Evolutionary conservation across 345 rosid species (phyloP), one percentile per base, ranked within the genome.

Genomic region (Carallia brachiata): DNA sequence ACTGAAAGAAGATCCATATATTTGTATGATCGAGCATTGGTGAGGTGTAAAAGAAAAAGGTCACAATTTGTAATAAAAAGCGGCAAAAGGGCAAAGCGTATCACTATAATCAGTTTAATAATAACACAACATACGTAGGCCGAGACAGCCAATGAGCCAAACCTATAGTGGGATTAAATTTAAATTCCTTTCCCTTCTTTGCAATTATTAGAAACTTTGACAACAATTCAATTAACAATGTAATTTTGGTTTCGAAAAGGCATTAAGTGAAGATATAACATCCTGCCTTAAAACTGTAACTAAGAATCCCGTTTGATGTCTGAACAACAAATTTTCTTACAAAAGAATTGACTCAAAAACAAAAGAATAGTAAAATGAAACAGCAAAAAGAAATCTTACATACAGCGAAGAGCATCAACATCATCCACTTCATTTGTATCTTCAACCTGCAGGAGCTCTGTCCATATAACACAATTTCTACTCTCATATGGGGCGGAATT

Each of bases 301-400:
- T 83, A 69, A 69, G 68, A 61, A 60, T 62, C 66, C 40, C 76
- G 79, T 74, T 76, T 67, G 55, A 65, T 39, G 68, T 73, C 75
- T 78, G 28, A 68, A 47, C 66, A 10, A 71, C 61, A 76, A 63
- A 52, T 74, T 70, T 77, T 73, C 87, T 76, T 81, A 72, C 83
- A 84, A 77, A 84, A 84, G 85, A 84, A 81, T 81, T 56, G 63
- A 79, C 58, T 55, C 76, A 72, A 63, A 72, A 74, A 84, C 83
- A 72, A 84, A 84, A 81, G 87, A 84, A 84, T 84, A 48, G 63
- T 74, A 57, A 68, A 66, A 65, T 69, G 18, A 30, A 54, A 61
- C n/a, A 56, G 50, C 36, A 30, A 27, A 74, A 4, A 4, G 40
- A 47, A 52, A 67, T 56, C 75, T 67, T 70, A 74, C 76, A 77